Percentiles rank a stretch among this genome's conserved stretches.
Evolutionary conservation across 139 green algal species (phyloP).

Genomic region (Pseudopediastrum boryanum): DNA sequence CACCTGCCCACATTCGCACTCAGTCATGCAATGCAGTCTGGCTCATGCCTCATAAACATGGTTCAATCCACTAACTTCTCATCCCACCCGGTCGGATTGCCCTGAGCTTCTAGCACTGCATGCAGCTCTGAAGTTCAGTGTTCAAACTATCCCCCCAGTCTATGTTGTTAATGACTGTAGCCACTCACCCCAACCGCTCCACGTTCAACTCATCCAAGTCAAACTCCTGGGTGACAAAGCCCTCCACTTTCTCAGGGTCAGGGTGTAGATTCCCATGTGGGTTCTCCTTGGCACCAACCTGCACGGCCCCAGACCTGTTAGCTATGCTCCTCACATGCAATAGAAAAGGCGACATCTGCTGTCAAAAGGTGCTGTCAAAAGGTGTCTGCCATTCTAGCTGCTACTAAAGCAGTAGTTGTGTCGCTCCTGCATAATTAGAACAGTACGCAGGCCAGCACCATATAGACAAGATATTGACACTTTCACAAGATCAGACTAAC

Average conservation of each 20-base stretch:
- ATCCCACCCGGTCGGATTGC: not conserved
- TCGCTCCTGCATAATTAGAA: no score
- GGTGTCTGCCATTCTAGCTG: no score
- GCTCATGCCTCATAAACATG: not conserved
- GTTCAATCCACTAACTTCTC: not conserved
- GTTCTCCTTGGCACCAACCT: slow-evolving; percentile 12
- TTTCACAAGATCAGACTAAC: no score
- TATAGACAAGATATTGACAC: no score
- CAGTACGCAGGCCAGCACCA: no score
- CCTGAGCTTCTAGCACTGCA: not conserved
- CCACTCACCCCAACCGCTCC: slow-evolving; percentile 41
- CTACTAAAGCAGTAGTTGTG: no score
- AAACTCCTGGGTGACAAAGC: slow-evolving; percentile 64
- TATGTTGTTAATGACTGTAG: not conserved
- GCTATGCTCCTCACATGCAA: no score
- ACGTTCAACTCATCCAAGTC: slow-evolving; percentile 65
- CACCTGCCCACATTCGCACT: no score
- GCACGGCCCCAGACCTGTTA: no score
- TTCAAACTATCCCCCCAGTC: not conserved
- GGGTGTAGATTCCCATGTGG: slow-evolving; percentile 41
- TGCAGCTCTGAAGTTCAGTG: not conserved
- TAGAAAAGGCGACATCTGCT: no score
- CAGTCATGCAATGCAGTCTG: not conserved
- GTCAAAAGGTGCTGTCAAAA: no score
- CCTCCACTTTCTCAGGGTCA: slow-evolving; percentile 57